phyloP scores from a whole-genome alignment of 768 basidiomycete species.

The Termitomyces sp. region DNA sequence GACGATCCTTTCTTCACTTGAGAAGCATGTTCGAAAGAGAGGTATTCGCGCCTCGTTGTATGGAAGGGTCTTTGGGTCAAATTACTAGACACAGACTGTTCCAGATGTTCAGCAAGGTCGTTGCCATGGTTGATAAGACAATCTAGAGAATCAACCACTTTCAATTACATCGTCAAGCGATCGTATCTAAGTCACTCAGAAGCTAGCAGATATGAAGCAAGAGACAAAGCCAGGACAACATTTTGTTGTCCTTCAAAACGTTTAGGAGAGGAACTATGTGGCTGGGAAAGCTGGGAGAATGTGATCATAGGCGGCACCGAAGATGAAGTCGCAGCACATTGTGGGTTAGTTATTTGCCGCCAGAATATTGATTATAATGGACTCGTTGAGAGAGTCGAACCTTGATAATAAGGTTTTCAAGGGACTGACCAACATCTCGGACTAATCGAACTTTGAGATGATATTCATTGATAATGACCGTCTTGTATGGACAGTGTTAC shows the following conservation, averaged over 20 bases:
- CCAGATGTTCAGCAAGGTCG: constrained; percentile 4
- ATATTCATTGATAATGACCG: too few species aligned
- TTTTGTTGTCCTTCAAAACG: constrained; percentile 49
- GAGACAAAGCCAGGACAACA: constrained; percentile 31
- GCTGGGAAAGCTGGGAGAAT: constrained; percentile 44
- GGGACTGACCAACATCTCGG: too few species aligned
- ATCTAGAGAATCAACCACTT: too few species aligned
- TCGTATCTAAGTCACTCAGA: background rate
- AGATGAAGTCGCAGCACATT: constrained; percentile 55
- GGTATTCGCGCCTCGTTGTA: constrained; percentile 41
- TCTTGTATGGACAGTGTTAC: too few species aligned
- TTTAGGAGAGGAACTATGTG: constrained; percentile 35
- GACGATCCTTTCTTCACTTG: constrained; percentile 31
- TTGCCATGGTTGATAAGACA: too few species aligned
- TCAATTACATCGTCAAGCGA: too few species aligned
- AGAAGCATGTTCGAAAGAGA: constrained; percentile 50
- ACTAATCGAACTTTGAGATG: too few species aligned
- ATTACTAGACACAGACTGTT: constrained; percentile 54
- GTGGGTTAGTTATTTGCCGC: constrained; percentile 45
- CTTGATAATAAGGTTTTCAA: too few species aligned
- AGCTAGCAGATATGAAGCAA: too few species aligned
- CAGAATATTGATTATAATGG: constrained; percentile 48
- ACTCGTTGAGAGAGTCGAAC: constrained; percentile 40
- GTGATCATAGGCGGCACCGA: constrained; percentile 45
- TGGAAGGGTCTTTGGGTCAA: constrained; percentile 53